Evolutionary conservation across 2,329 filamentous ascomycete genomes (phyloP).

Genomic region (Clarireedia hainanense): DNA sequence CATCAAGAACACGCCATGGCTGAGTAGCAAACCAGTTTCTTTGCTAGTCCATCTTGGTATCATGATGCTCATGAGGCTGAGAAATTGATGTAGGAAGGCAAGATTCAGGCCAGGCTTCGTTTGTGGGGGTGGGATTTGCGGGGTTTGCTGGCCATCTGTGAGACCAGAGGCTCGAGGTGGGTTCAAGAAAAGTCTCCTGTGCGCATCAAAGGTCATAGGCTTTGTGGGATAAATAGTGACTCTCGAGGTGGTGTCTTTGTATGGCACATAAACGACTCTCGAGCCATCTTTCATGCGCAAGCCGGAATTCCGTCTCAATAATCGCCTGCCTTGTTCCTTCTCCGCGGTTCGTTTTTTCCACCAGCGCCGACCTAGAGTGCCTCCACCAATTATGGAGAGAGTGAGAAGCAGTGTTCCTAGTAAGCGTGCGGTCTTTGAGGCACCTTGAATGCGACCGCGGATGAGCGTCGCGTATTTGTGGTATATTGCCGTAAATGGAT

Average conservation of each 20-base stretch:
- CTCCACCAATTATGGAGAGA: conserved; percentile 69
- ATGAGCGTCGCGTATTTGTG: conserved; percentile 50
- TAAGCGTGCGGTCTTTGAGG: conserved; percentile 64
- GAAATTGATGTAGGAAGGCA: conserved; percentile 92
- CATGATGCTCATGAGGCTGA: conserved; percentile 96
- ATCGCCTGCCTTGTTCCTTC: conserved; percentile 70
- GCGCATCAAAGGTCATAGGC: conserved; percentile 89
- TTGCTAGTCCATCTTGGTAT: conserved; percentile 93
- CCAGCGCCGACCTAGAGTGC: conserved; percentile 71
- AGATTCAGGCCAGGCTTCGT: conserved; percentile 92
- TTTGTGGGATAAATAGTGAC: conserved; percentile 89
- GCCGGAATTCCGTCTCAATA: conserved; percentile 87
- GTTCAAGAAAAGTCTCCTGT: conserved; percentile 85
- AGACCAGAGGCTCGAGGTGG: conserved; percentile 78
- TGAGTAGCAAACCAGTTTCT: conserved; percentile 82
- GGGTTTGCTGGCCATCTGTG: conserved; percentile 51
- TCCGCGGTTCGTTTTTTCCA: conserved; percentile 69
- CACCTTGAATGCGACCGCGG: conserved; percentile 48
- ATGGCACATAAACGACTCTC: conserved; percentile 89
- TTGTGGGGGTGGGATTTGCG: conserved; percentile 72
- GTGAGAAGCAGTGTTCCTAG: conserved; percentile 69
- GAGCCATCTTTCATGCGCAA: conserved; percentile 91
- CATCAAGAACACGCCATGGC: conserved; percentile 84
- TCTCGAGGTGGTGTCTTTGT: conserved; percentile 79
- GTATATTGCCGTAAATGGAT: conserved; percentile 57